phyloP scores from a whole-genome alignment of 305 asterid genomes.

The Petunia hybrid region DNA sequence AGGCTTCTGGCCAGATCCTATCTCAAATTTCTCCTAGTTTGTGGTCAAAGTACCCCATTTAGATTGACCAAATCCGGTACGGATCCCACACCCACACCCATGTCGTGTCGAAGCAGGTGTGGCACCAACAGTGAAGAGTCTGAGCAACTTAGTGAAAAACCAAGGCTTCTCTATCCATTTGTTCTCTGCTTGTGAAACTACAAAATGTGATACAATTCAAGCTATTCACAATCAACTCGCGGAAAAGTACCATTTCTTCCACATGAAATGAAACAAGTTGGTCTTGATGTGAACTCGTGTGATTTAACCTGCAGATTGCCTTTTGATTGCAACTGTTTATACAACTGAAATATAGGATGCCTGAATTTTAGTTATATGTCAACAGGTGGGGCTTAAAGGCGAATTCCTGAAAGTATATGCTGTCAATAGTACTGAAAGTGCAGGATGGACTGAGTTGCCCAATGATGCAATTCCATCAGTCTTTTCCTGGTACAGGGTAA shows the following conservation, averaged over 20 bases:
- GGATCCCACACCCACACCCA: too few species aligned
- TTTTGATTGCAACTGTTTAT: not conserved
- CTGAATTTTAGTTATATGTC: slow-evolving; percentile 32
- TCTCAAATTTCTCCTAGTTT: too few species aligned
- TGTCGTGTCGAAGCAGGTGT: too few species aligned
- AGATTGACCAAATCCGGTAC: too few species aligned
- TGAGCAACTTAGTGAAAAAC: too few species aligned
- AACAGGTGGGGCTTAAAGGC: slow-evolving; percentile 82
- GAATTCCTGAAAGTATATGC: slow-evolving; percentile 64
- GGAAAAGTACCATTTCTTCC: not conserved
- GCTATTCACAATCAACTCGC: not conserved
- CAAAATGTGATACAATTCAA: not conserved
- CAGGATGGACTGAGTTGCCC: slow-evolving; percentile 63
- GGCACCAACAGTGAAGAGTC: too few species aligned
- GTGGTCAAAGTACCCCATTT: too few species aligned
- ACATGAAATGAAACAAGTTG: not conserved
- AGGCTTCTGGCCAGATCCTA: too few species aligned
- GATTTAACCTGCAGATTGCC: not conserved
- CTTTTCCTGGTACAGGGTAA: slow-evolving; percentile 95
- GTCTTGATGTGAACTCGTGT: not conserved
- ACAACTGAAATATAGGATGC: slow-evolving; percentile 7
- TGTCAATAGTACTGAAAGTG: slow-evolving; percentile 42
- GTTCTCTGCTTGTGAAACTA: not conserved
- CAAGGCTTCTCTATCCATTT: not conserved
- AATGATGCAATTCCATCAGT: slow-evolving; percentile 57